Evolutionary conservation across 805 yeast genomes (phyloP).

Genomic region (Wickerhamomyces subpelliculosus): DNA sequence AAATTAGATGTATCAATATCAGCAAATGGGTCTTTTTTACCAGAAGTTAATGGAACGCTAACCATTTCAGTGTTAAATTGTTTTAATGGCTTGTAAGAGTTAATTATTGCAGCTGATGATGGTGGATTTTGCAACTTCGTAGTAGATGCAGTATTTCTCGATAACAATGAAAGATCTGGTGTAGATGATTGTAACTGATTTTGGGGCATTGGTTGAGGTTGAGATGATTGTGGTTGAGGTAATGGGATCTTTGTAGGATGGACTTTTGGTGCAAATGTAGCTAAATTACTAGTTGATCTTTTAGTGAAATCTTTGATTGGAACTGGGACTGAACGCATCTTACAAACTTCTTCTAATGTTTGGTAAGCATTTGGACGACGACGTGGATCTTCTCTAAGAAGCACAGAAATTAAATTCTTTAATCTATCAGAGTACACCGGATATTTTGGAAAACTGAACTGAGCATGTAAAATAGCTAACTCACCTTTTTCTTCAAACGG

Average conservation of each 20-base stretch:
- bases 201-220: too few relatives aligned
- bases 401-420: constrained; percentile 54
- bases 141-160: neutral
- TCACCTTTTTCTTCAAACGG: constrained; percentile 72
- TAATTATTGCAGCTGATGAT: neutral
- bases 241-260: constrained; percentile 1
- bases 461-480: constrained; percentile 51
- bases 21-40: neutral
- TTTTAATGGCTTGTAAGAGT: constrained; percentile 9
- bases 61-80: neutral
- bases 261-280: constrained; percentile 2
- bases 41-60: neutral
- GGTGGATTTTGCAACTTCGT: neutral
- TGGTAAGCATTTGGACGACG: constrained; percentile 71
- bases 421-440: constrained; percentile 57
- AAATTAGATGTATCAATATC: neutral
- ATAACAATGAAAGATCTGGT: neutral
- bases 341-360: constrained; percentile 58
- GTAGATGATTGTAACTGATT: neutral
- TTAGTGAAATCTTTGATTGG: constrained; percentile 33
- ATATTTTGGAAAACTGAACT: constrained; percentile 42
- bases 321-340: constrained; percentile 45
- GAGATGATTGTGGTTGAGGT: neutral
- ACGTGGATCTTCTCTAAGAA: constrained; percentile 59
- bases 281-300: neutral